A percentile compares a stretch with the other conserved stretches of the same genome.
phyloP scores from a whole-genome alignment of 257 asterid species.

The Salvia hispanica region DNA sequence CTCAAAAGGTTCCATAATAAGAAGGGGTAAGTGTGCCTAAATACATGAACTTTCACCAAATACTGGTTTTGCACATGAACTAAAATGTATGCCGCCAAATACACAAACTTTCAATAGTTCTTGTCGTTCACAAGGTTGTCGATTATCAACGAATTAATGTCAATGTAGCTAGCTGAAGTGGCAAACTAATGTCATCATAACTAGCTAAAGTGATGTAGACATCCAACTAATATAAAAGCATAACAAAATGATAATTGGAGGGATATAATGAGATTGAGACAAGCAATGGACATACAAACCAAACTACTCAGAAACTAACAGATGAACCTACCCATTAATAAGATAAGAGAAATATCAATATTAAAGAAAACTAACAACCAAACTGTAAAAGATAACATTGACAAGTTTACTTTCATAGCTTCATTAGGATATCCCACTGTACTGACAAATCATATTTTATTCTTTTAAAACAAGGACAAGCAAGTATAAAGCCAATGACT shows the following conservation, averaged over 20 bases:
- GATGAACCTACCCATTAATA: conserved; percentile 20
- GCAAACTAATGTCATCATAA: too few relatives aligned
- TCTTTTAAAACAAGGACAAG: conserved; percentile 20
- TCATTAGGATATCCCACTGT: conserved; percentile 10
- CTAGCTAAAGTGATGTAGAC: too few relatives aligned
- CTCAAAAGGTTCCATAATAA: conserved; percentile 12
- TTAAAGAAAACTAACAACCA: not conserved
- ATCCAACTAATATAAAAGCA: not conserved
- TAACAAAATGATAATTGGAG: not conserved
- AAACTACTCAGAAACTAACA: conserved; percentile 23
- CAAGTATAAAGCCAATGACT: conserved; percentile 18
- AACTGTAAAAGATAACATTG: not conserved
- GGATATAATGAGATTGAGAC: not conserved
- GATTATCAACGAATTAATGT: too few relatives aligned
- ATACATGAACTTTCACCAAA: too few relatives aligned
- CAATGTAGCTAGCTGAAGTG: too few relatives aligned
- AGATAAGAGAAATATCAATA: conserved; percentile 10
- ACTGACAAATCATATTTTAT: conserved; percentile 13
- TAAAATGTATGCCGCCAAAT: too few relatives aligned
- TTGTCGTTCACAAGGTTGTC: too few relatives aligned
- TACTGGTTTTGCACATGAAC: too few relatives aligned
- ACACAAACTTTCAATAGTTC: too few relatives aligned
- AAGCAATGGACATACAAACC: conserved; percentile 9
- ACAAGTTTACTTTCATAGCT: not conserved
- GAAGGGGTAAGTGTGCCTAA: too few relatives aligned